Percentiles rank a stretch among this genome's conserved stretches.
Conservation (phyloP, 2,329 filamentous ascomycete species). For the Penicillium vulpinum region DNA sequence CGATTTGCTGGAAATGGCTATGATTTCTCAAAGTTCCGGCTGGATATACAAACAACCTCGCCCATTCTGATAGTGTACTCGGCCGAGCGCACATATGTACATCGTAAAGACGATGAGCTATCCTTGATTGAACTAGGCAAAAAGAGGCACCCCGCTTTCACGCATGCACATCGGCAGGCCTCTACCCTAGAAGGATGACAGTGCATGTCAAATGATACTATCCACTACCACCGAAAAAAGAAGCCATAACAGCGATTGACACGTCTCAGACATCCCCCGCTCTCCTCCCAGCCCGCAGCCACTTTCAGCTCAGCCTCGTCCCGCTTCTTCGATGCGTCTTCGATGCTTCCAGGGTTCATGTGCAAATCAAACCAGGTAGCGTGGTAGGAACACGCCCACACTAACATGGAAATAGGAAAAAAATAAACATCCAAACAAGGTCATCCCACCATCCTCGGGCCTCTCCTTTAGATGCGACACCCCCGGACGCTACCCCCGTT, state of each 20-base stretch:
- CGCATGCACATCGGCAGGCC: background rate
- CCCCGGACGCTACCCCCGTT: conserved; percentile 7
- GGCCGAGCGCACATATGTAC: background rate
- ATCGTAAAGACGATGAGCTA: background rate
- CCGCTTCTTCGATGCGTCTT: conserved; percentile 34
- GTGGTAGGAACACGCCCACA: background rate
- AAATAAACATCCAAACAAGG: conserved; percentile 9
- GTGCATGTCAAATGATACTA: conserved; percentile 1
- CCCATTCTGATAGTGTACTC: background rate
- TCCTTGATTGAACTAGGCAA: background rate
- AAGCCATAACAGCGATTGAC: background rate
- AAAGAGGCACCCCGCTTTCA: background rate
- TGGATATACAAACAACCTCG: background rate
- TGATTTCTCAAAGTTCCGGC: background rate
- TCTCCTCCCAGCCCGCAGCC: conserved; percentile 18
- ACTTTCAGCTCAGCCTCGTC: conserved; percentile 20
- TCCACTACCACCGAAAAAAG: background rate
- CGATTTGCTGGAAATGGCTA: background rate
- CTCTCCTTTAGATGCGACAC: conserved; percentile 16
- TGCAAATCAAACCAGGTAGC: background rate
- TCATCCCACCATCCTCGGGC: conserved; percentile 20
- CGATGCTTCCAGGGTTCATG: conserved; percentile 22
- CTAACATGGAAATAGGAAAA: conserved; percentile 1
- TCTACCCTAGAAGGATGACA: background rate
- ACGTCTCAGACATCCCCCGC: conserved; percentile 8